Evolutionary conservation across 2,329 filamentous ascomycete species (phyloP), one percentile per base, ranked within the genome.

Genomic region (Colletotrichum camelliae): DNA sequence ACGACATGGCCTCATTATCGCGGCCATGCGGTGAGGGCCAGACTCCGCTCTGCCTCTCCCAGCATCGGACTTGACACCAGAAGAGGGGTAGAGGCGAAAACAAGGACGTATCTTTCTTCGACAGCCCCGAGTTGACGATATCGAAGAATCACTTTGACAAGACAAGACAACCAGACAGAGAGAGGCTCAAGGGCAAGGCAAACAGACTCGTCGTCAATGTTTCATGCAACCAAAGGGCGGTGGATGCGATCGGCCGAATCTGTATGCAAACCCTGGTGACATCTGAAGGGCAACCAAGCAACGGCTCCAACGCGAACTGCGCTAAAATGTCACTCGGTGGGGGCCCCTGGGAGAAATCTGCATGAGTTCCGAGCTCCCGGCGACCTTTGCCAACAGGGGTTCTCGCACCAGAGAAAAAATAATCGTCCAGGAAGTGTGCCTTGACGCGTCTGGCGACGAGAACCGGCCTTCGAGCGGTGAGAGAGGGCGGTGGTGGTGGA

Each of bases 231-330:
- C 73, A 72, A 57, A 64, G 52, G 62, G 69, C 64, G 69, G 73
- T 75, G 73, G 73, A 75, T 70, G 62, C 73, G 73, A 75, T 75
- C 73, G 73, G 27, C 73, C 69, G 57, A 67, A 75, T 72, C 62
- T 57, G 62, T 62, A 31, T 66, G 21, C 24, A 24, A 33, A 37
- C 58, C 72, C 67, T 61, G 60, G 57, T 57, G 60, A 57, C 60
- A 31, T 33, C 55, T 65, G n/a, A 15, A 27, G 27, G 37, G 31
- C 64, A 33, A 62, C 31, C 37, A 52, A 52, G 43, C 43, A 52
- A 52, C n/a, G 43, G 43, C 24, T 60, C 61, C 67, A 62, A 72
- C 67, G 69, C 73, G 55, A 72, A 72, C 39, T 64, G 73, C 73
- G 73, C 73, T 64, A 75, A 72, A 61, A 62, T 75, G 73, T 72